Base-by-base conservation (phyloP, 176 grass and related monocot species). In the Musa schizocarpa region DNA sequence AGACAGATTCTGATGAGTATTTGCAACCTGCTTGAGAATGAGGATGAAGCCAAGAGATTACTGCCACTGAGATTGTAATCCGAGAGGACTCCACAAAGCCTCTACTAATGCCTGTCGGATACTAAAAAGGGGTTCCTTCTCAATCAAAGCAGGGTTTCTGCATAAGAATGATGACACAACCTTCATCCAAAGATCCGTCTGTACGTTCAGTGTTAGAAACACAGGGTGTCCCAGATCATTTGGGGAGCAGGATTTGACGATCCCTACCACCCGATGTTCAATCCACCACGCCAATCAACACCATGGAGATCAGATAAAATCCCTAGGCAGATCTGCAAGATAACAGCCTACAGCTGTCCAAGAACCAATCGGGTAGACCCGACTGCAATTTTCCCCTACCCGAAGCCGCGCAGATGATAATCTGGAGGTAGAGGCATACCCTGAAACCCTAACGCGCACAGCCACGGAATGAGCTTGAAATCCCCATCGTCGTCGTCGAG, bases 151-250 rank as follows among this genome's bases (percentile, higher is more conserved):
- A 77, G 58, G 8, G 25, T 22, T 7, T 69, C 19, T 8, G 17
- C 16, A 80, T 53, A 13, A 78, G 5, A 71, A 9, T 59, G 54
- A 13, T 49, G 13, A 58, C 48, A 26, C 11, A 57, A 74, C 1
- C 10, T 24, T 16, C 34, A 23, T 56, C 13, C 9, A 56, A 17
- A 25, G 2, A 20, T 50, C 10, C 7, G 43, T 11, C 13, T 19
- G 21, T 74, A 93, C 86, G 86, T 97, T 97, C 1, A 97, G 68
- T 27, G 65, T 82, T 2, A 97, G 76, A 54, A 78, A 29, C 48
- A 97, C 2, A 29, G 29, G 80, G 86, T 89, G 81, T 9, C 94
- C 94, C 0, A 87, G 59, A 50, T 88, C 77, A 34, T 93, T 97
- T n/a, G 82, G 86, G 8, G 81, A 83, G 69, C 88, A 93, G 7